phyloP scores from a whole-genome alignment of 108 stramenopile genomes.

The Bacterosira constricta region DNA sequence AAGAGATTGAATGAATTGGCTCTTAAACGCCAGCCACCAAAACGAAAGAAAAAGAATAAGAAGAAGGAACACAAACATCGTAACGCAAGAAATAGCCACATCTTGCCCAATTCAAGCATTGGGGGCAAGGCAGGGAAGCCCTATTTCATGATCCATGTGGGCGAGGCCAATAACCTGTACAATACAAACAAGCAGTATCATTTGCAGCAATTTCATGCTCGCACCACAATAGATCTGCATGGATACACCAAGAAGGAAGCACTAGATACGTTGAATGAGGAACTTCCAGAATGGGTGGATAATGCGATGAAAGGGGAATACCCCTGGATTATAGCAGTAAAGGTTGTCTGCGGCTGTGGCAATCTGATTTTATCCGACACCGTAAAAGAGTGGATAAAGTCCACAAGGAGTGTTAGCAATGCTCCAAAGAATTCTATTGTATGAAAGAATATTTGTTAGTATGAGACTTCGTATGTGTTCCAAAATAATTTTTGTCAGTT shows the following conservation, averaged over 20 bases:
- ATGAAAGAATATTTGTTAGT: too few relatives aligned
- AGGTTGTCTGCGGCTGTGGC: slow-evolving; percentile 28
- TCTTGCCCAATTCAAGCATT: background rate
- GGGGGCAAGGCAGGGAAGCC: slow-evolving; percentile 23
- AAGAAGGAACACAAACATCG: background rate
- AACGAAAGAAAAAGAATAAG: background rate
- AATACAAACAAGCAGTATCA: background rate
- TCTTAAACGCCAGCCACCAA: too few relatives aligned
- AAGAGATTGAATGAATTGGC: too few relatives aligned
- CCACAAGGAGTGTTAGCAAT: slow-evolving; percentile 18
- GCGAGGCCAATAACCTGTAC: slow-evolving; percentile 19
- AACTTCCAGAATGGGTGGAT: slow-evolving; percentile 3
- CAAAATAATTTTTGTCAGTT: too few relatives aligned
- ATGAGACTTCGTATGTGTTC: too few relatives aligned
- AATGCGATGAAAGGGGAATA: slow-evolving; percentile 21
- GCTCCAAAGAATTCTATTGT: too few relatives aligned
- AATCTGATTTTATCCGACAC: slow-evolving; percentile 20
- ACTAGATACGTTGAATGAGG: slow-evolving; percentile 2
- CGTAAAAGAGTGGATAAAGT: slow-evolving; percentile 15
- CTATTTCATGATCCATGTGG: slow-evolving; percentile 10
- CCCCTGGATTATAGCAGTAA: slow-evolving; percentile 12
- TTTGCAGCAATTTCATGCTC: background rate
- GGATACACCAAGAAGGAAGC: too few relatives aligned
- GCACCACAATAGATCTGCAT: slow-evolving; percentile 10
- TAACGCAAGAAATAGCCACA: background rate